Evolutionary conservation across 2,329 filamentous ascomycete species (phyloP).

Genomic region (Aureobasidium sp.): DNA sequence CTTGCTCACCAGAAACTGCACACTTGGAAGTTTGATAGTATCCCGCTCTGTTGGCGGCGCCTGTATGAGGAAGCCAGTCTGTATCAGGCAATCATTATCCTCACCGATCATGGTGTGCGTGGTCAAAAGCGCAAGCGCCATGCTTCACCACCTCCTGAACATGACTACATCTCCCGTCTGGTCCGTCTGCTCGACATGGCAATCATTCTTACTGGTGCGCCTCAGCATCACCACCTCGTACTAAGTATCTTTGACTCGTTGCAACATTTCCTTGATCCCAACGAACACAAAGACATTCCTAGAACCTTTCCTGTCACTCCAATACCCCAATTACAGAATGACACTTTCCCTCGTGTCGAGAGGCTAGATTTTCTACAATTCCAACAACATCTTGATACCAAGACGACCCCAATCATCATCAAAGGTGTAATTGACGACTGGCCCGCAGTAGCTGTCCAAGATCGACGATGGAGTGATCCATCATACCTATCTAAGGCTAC

Average conservation of each 20-base stretch:
- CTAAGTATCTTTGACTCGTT: slow-evolving; percentile 46
- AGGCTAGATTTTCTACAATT: slow-evolving; percentile 22
- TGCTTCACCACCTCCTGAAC: neutral
- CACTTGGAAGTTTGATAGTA: slow-evolving; percentile 57
- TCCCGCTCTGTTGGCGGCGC: slow-evolving; percentile 60
- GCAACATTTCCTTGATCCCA: slow-evolving; percentile 21
- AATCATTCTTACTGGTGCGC: slow-evolving; percentile 64
- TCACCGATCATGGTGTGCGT: slow-evolving; percentile 2
- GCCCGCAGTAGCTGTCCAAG: slow-evolving; percentile 58
- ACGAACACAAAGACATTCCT: neutral
- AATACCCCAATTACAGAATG: neutral
- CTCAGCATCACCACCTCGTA: slow-evolving; percentile 42
- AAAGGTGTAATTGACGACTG: slow-evolving; percentile 57
- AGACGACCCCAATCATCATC: slow-evolving; percentile 56
- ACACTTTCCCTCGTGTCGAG: slow-evolving; percentile 6
- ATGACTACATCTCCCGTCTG: slow-evolving; percentile 46
- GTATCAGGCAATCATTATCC: slow-evolving; percentile 44
- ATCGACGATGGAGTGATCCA: slow-evolving; percentile 62
- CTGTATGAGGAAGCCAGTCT: slow-evolving; percentile 65
- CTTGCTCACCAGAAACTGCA: slow-evolving; percentile 61
- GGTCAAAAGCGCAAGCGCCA: slow-evolving; percentile 19
- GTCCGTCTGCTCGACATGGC: slow-evolving; percentile 66
- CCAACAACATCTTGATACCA: slow-evolving; percentile 22
- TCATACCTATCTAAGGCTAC: slow-evolving; percentile 67
- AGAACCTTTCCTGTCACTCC: neutral